Base-by-base conservation (phyloP, 106 monocot genomes). In the Agapanthus africanus region DNA sequence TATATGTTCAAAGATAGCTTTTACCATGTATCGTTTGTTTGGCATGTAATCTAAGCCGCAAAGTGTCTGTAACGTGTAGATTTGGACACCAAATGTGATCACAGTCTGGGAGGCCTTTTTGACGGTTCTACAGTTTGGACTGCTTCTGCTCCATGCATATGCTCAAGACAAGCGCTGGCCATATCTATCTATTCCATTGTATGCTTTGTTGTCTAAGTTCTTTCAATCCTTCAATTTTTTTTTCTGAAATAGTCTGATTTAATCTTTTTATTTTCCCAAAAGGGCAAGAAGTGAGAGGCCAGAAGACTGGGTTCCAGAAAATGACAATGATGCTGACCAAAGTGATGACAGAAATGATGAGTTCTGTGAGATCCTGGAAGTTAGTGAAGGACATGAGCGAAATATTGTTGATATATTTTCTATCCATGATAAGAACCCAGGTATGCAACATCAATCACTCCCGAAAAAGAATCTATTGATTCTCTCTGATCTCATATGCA, bases 101-200 rank as follows among this genome's bases (percentile, higher is more conserved):
- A 88, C 93, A 5, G 37, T 88, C 13, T 85, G 76, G 82, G 93
- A 93, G 74, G 80, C 93, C 27, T 71, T 86, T 18, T 50, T 93
- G 56, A 93, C 93, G 47, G 93, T 93, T 31, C 40, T 93, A 59
- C 88, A 88, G 57, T 93, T 85, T 79, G 83, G 80, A n/a, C 70
- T 93, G 66, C 81, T 93, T 34, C 63, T 93, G 40, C 31, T 88
- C 54, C 93, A 93, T 83, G 93, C 85, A 37, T 93, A 88, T 81
- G 88, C 83, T 38, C 93, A 93, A 75, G 93, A 93, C 50, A 93
- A 86, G 32, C 85, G 77, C 21, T 88, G 80, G 88, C 85, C 81
- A 40, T 93, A 81, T 70, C 11, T 88, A 11, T 88, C 88, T 26
- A 78, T 93, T 69, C 88, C 93, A 46, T 57, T 85, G 93, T 93